Conservation (phyloP, 2,329 filamentous ascomycete genomes). For the Dothideomycetidae sp. region DNA sequence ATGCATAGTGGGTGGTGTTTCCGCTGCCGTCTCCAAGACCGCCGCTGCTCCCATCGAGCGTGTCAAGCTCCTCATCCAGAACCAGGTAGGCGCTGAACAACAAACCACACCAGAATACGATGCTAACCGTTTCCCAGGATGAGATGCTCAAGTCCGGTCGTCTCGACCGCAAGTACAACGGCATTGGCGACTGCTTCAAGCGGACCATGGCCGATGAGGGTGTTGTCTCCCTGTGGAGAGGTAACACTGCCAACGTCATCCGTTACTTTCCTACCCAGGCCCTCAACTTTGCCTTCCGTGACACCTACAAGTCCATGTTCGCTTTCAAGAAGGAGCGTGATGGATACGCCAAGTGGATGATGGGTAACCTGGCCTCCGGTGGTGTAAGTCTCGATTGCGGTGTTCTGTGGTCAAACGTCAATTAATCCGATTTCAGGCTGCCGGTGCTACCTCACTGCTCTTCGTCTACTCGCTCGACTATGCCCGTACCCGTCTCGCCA, state of each 20-base stretch:
- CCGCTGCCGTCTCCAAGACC: conserved; percentile 99
- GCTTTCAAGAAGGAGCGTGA: conserved; percentile 99
- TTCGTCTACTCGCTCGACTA: conserved; percentile 99
- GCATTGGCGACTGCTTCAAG: conserved; percentile 89
- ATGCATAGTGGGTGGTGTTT: conserved; percentile 91
- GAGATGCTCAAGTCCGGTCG: conserved; percentile 98
- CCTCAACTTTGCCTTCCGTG: conserved; percentile 99
- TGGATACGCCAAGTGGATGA: conserved; percentile 98
- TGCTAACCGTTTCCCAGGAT: conserved; percentile 49
- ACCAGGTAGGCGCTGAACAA: conserved; percentile 62
- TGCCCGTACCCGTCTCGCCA: conserved; percentile 99
- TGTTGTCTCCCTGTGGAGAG: conserved; percentile 92
- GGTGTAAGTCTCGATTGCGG: conserved; percentile 86
- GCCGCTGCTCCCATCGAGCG: conserved; percentile 99
- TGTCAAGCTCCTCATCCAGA: conserved; percentile 99
- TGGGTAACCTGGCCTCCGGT: conserved; percentile 98
- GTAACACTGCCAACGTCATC: conserved; percentile 99
- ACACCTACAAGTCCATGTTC: conserved; percentile 99
- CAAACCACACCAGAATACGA: conserved; percentile 4
- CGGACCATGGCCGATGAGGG: conserved; percentile 84
- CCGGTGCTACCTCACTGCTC: conserved; percentile 98
- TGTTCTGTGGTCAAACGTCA: background rate
- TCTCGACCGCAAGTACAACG: conserved; percentile 93
- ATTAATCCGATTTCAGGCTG: conserved; percentile 56
- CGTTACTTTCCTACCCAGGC: conserved; percentile 99